Base-by-base conservation (phyloP, 768 basidiomycete species). In the Calocybe gangraenosa region DNA sequence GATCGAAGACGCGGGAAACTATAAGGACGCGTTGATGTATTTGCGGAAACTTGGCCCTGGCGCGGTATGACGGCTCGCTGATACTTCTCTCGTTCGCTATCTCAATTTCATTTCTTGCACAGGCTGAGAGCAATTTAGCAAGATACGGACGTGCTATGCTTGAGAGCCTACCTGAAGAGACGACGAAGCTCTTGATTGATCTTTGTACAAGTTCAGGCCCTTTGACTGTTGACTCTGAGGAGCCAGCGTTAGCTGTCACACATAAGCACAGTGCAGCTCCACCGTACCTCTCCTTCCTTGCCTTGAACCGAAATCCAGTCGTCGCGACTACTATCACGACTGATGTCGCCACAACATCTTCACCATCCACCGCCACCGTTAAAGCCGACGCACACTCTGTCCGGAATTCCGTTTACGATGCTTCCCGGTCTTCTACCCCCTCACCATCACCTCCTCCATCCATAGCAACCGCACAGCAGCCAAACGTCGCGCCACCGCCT, bases 121-220 rank as follows among this genome's bases (percentile, higher is more conserved):
- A 90, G 92, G 88, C 92, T 0, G 89, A 93, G 63, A 85, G 76
- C 36, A 91, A 92, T 57, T 68, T 97, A 13, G 82, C 88, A 5
- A 73, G 88, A 33, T 96, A 98, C 59, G 95, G 94, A 2, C 82
- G 88, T 5, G 86, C 85, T 0, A 76, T 99, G 69, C 74, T 99
- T 0, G 78, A 79, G 5, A 81, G 79, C 36, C 76, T 93, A 3
- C 92, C 95, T 0, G 77, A 84, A 47, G 91, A 92, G 57, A 94
- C 94, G 0, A 98, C 95, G 0, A 79, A 87, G 44, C 74, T 99
- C 0, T 75, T 98, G 5, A 91, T 95, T 41, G 94, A 98, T 53
- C 73, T 98, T 0, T 97, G 95, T 59, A 89, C 92, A 0, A 82
- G 81, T 10, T 71, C 74, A 1, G 73, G 74, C 3, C 68, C 78